Conservation (phyloP, 2,329 filamentous ascomycete genomes). For the Aureobasidium sp. region DNA sequence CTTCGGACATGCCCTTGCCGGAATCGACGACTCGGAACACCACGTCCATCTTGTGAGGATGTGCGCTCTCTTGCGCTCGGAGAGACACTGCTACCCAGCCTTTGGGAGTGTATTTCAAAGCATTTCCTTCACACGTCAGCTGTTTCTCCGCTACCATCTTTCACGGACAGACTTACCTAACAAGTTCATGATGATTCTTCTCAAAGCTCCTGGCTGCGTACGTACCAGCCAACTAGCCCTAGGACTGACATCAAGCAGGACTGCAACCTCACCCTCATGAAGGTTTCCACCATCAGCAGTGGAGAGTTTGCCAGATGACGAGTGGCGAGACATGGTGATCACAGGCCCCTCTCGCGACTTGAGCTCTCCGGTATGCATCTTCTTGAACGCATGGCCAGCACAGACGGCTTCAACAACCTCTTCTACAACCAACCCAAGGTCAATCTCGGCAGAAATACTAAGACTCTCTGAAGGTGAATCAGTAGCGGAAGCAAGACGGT, state of each 20-base stretch:
- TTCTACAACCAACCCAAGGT: conserved; percentile 8
- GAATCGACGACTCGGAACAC: conserved; percentile 47
- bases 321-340: neutral
- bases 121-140: conserved; percentile 22
- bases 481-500: neutral
- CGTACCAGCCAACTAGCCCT: conserved; percentile 34
- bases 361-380: conserved; percentile 11
- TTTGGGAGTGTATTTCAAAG: conserved; percentile 36
- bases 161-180: conserved; percentile 22
- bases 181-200: conserved; percentile 40
- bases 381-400: conserved; percentile 36
- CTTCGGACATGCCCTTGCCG: conserved; percentile 55
- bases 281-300: neutral
- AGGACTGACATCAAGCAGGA: conserved; percentile 36
- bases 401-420: conserved; percentile 14
- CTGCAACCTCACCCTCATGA: conserved; percentile 25
- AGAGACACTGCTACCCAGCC: conserved; percentile 32
- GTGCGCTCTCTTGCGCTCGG: neutral
- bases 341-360: neutral
- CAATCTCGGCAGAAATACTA: conserved; percentile 9
- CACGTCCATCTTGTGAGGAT: conserved; percentile 7
- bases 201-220: conserved; percentile 37
- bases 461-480: conserved; percentile 10
- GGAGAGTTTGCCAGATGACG: neutral
- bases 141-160: neutral